Percentiles rank a stretch among this genome's conserved stretches.
Evolutionary conservation across 441 rosid species (phyloP).

Genomic region (Euphorbia neoarborescens): DNA sequence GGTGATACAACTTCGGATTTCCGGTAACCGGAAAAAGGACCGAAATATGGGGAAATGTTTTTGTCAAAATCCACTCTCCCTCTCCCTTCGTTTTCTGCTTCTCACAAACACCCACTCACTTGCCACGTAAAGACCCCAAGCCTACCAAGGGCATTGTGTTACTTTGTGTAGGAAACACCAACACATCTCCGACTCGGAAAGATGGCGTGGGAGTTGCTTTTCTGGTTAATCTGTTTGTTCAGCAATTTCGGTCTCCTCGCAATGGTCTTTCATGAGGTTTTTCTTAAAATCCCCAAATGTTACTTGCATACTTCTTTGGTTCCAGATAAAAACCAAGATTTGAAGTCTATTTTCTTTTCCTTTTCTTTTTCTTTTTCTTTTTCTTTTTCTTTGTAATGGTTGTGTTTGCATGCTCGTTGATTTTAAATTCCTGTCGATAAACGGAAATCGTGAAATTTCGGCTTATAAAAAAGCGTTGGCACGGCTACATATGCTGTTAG

Average conservation of each 20-base stretch:
- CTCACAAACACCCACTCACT: too few relatives aligned
- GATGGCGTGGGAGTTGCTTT: slow-evolving; percentile 50
- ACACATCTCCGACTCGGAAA: too few relatives aligned
- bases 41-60: too few relatives aligned
- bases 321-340: not conserved
- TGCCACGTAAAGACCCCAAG: too few relatives aligned
- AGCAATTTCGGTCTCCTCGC: slow-evolving; percentile 47
- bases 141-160: too few relatives aligned
- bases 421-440: not conserved
- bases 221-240: slow-evolving; percentile 49
- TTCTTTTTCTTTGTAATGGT: not conserved
- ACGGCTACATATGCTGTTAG: not conserved
- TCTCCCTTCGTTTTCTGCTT: too few relatives aligned
- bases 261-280: slow-evolving; percentile 23
- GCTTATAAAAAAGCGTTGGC: not conserved
- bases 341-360: not conserved
- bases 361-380: not conserved
- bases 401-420: not conserved
- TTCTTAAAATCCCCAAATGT: not conserved
- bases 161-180: too few relatives aligned
- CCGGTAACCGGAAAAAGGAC: too few relatives aligned
- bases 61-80: too few relatives aligned
- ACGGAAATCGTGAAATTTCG: not conserved
- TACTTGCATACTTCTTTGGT: slow-evolving; percentile 8
- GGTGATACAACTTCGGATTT: too few relatives aligned